Conservation (phyloP, 371 early-diverging fungal genomes). For the Encephalitozoon intestinalis region DNA sequence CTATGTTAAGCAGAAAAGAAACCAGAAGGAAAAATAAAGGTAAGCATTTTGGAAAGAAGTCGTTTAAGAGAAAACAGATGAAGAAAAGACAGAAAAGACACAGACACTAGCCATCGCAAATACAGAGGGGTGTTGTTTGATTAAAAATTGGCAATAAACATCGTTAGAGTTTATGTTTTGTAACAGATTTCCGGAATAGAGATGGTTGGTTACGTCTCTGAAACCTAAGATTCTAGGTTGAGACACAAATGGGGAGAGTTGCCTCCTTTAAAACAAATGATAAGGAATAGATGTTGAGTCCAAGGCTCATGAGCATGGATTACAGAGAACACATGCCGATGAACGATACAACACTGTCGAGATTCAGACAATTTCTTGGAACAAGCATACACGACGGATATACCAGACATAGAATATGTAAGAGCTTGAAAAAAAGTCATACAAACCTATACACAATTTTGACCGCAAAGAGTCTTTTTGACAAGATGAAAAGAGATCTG, state of each 20-base stretch:
- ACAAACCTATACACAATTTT: slow-evolving; percentile 3
- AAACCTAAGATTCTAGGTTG: background rate
- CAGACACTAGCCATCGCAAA: background rate
- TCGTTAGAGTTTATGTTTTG: background rate
- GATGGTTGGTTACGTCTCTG: background rate
- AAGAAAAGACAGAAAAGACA: slow-evolving; percentile 18
- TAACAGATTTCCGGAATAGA: background rate
- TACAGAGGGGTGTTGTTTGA: no score
- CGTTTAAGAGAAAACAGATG: slow-evolving; percentile 4
- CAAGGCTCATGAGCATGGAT: background rate
- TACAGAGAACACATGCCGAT: background rate
- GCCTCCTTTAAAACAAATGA: background rate
- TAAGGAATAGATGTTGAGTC: background rate
- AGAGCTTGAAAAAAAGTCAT: background rate
- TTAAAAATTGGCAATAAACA: background rate
- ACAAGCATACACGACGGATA: background rate
- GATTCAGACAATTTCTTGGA: background rate
- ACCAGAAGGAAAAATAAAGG: slow-evolving; percentile 20
- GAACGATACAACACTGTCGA: background rate
- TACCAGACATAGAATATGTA: slow-evolving; percentile 11
- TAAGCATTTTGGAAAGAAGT: slow-evolving; percentile 4
- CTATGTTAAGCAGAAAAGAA: slow-evolving; percentile 15
- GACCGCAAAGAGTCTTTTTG: slow-evolving; percentile 20
- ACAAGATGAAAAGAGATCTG: background rate
- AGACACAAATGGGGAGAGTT: background rate